Evolutionary conservation across 768 basidiomycete genomes (phyloP).

Genomic region (Tricholoma terreum): DNA sequence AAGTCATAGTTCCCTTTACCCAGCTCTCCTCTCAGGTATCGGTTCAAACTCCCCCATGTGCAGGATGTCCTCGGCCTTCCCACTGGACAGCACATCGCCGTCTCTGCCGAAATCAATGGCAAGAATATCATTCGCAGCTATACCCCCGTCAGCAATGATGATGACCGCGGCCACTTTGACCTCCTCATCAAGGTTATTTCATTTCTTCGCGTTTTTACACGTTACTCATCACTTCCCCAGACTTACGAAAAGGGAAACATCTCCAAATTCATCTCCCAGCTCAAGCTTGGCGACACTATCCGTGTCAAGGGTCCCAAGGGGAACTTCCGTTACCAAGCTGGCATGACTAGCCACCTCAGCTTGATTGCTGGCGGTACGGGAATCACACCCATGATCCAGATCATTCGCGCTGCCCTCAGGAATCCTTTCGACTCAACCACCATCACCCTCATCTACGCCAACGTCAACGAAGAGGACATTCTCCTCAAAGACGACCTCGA

Average conservation of each 20-base stretch:
- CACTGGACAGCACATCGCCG: conserved; percentile 93
- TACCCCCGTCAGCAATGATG: conserved; percentile 93
- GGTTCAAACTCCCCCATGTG: conserved; percentile 75
- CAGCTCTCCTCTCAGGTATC: conserved; percentile 59
- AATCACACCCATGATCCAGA: conserved; percentile 98
- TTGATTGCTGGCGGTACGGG: conserved; percentile 99
- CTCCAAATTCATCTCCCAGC: conserved; percentile 75
- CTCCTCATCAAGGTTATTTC: conserved; percentile 86
- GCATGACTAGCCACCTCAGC: conserved; percentile 73
- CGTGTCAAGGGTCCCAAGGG: conserved; percentile 97
- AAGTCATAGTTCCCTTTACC: background rate
- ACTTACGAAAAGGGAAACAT: conserved; percentile 98
- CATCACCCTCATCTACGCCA: conserved; percentile 91
- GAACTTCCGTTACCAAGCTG: conserved; percentile 79
- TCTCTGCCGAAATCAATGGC: conserved; percentile 87
- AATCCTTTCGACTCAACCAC: conserved; percentile 84
- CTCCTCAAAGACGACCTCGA: conserved; percentile 88
- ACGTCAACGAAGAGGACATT: conserved; percentile 91
- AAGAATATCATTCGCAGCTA: conserved; percentile 91
- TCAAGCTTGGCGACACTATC: conserved; percentile 86
- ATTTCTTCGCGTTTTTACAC: conserved; percentile 2
- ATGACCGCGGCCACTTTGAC: conserved; percentile 92
- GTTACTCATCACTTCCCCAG: conserved; percentile 37
- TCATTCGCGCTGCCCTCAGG: conserved; percentile 90
- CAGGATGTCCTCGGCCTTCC: conserved; percentile 88